Evolutionary conservation across 345 rosid species (phyloP).

Genomic region (Crucihimalaya himalaica): DNA sequence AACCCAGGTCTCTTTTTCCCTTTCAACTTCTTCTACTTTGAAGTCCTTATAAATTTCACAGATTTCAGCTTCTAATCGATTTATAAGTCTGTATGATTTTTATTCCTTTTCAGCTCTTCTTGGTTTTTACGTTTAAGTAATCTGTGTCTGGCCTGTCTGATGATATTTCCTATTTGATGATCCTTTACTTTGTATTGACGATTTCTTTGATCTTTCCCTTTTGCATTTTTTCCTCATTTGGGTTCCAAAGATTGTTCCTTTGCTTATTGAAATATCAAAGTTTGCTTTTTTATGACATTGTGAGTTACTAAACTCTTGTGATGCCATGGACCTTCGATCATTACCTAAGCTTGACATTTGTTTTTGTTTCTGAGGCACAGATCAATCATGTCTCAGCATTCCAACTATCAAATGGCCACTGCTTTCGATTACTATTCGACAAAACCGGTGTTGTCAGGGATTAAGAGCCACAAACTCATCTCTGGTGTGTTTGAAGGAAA

Average conservation of each 20-base stretch:
- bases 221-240: slow-evolving; percentile 1
- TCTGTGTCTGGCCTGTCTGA: background rate
- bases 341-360: slow-evolving; percentile 4
- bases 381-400: slow-evolving; percentile 52
- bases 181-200: slow-evolving; percentile 11
- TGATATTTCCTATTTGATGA: slow-evolving; percentile 6
- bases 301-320: background rate
- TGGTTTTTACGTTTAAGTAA: background rate
- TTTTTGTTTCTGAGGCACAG: background rate
- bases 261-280: background rate
- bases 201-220: background rate
- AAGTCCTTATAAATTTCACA: background rate
- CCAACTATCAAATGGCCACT: slow-evolving; percentile 52
- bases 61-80: slow-evolving; percentile 12
- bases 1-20: slow-evolving; percentile 24
- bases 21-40: slow-evolving; percentile 7
- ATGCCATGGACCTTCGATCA: slow-evolving; percentile 4
- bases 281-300: background rate
- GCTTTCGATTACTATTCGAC: slow-evolving; percentile 29
- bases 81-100: background rate
- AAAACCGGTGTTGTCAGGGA: slow-evolving; percentile 35
- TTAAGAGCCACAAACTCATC: slow-evolving; percentile 42
- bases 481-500: slow-evolving; percentile 69
- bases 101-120: background rate
- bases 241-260: slow-evolving; percentile 20